Conservation (phyloP, 2,329 filamentous ascomycete genomes). For the Arthrinium puccinioides region DNA sequence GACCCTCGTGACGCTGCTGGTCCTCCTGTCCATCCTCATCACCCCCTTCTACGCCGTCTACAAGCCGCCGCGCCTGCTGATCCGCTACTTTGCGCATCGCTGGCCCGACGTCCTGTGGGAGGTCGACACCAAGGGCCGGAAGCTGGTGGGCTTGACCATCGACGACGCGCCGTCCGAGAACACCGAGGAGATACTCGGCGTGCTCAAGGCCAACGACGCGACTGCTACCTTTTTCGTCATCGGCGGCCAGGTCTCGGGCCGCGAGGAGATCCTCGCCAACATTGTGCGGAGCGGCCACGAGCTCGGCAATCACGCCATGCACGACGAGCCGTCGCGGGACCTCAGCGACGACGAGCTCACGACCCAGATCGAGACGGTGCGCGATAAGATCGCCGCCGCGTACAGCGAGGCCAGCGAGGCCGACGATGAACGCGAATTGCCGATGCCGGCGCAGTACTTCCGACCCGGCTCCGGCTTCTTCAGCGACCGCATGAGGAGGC, state of each 20-base stretch:
- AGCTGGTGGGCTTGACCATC: conserved; percentile 74
- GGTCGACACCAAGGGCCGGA: conserved; percentile 40
- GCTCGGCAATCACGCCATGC: conserved; percentile 84
- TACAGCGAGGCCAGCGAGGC: conserved; percentile 25
- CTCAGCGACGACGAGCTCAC: conserved; percentile 53
- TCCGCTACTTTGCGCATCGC: conserved; percentile 60
- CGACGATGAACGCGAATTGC: no score
- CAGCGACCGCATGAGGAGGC: conserved; percentile 57
- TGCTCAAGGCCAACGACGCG: conserved; percentile 59
- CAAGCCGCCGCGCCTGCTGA: conserved; percentile 68
- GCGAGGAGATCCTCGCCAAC: conserved; percentile 46
- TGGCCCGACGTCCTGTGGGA: conserved; percentile 80
- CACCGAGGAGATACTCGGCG: conserved; percentile 61
- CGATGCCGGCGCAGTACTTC: conserved; percentile 58
- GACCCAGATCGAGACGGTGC: conserved; percentile 58
- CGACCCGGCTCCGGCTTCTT: conserved; percentile 83
- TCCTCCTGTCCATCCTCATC: conserved; percentile 25
- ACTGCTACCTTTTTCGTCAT: conserved; percentile 87
- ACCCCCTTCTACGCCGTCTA: conserved; percentile 63
- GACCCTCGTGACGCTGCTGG: conserved; percentile 38
- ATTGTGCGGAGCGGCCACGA: conserved; percentile 60
- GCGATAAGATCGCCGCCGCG: conserved; percentile 24
- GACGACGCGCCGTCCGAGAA: conserved; percentile 76
- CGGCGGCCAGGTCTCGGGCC: conserved; percentile 61
- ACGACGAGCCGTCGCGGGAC: conserved; percentile 66